phyloP scores from a whole-genome alignment of 139 green algal species.

The Chlorella sorokiniana region DNA sequence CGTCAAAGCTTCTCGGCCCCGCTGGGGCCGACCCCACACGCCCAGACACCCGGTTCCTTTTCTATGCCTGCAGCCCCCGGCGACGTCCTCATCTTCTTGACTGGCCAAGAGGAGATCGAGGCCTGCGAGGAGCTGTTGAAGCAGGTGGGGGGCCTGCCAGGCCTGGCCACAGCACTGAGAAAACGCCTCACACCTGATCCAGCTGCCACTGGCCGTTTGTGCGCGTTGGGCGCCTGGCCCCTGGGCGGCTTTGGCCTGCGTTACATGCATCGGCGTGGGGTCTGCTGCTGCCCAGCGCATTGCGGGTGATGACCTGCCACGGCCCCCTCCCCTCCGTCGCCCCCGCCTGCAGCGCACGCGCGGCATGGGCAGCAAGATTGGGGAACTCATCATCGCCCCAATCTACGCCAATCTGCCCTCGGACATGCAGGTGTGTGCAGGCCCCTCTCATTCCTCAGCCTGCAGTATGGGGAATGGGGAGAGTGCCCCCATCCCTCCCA shows the following conservation, averaged over 20 bases:
- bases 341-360: conserved; percentile 70
- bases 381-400: conserved; percentile 94
- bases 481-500: too few species aligned
- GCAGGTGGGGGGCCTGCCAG: conserved; percentile 3
- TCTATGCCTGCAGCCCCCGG: conserved; percentile 66
- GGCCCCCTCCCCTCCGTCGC: too few species aligned
- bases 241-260: too few species aligned
- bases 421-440: conserved; percentile 67
- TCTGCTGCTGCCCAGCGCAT: neutral
- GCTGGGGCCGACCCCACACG: too few species aligned
- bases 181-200: too few species aligned
- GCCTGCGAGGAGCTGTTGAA: conserved; percentile 91
- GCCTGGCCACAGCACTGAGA: too few species aligned
- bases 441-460: neutral
- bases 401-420: conserved; percentile 98
- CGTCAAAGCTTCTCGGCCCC: too few species aligned
- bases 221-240: too few species aligned
- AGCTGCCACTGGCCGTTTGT: too few species aligned
- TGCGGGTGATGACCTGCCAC: neutral
- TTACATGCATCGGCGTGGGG: too few species aligned
- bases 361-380: conserved; percentile 86
- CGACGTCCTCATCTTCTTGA: conserved; percentile 97
- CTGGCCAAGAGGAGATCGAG: conserved; percentile 98
- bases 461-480: neutral
- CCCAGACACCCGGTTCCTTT: too few species aligned